Base-by-base conservation (phyloP, 2,329 filamentous ascomycete genomes). In the Pezicula radicicola region DNA sequence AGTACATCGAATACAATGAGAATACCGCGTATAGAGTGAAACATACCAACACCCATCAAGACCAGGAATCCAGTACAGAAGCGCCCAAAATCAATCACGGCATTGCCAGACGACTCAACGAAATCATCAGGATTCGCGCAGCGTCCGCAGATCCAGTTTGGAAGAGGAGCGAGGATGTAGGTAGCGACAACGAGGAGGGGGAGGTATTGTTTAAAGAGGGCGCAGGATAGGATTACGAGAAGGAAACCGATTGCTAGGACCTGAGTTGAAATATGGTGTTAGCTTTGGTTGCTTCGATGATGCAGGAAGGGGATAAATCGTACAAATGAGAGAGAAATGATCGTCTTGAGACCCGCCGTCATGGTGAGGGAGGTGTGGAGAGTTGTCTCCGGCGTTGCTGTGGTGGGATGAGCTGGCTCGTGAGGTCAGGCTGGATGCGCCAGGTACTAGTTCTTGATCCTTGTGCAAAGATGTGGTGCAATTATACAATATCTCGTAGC, bases 251-350 rank as follows among this genome's bases (percentile, higher is more conserved):
- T 94, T 63, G 94, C 94, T 60, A 99, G 91, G 70, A 99, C 79
- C 86, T 89, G 58, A 10, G 10, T 7, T 15, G n/a, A 10, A 46
- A 35, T 33, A 39, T n/a, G 19, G 15, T 12, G 44, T 61, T 49
- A 62, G 56, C 37, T 15, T 7, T 6, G 30, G 12, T 7, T 33
- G 30, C 30, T 13, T 10, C 3, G 30, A 21, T 5, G 8, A 6
- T 40, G 12, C 6, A 33, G 30, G 33, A 6, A 39, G 28, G 18
- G 13, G 13, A 21, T 19, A 18, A 37, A 30, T 62, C 83, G 51
- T 82, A 89, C 94, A 75, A 99, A 99, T 69, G 94, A 97, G 63
- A 99, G 89, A 60, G 90, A 91, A 73, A 99, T 99, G 75, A 99
- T 99, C 62, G 94, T 99, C 77, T 97, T 97, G 68, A 99, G 86